Conservation (phyloP, 2,329 filamentous ascomycete species). For the Thelonectria olida region DNA sequence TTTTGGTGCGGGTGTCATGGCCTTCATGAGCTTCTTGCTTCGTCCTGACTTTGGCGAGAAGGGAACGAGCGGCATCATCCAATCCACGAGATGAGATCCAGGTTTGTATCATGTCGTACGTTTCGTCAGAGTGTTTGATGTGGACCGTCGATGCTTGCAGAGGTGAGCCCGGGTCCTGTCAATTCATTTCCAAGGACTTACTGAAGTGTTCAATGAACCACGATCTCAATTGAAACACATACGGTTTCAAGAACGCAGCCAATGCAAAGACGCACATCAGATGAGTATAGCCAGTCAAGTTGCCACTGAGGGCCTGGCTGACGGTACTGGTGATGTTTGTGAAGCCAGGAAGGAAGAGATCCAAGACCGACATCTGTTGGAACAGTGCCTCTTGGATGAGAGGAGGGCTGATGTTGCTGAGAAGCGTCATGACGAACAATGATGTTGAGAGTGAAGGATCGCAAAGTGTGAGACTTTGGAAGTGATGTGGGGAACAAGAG, state of each 20-base stretch:
- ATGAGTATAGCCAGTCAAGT: constrained; percentile 16
- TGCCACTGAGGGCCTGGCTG: constrained; percentile 13
- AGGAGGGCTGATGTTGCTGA: constrained; percentile 17
- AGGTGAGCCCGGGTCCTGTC: background rate
- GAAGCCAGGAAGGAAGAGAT: constrained; percentile 19
- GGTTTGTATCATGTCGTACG: background rate
- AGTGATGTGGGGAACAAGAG: constrained; percentile 2
- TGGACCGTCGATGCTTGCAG: constrained; percentile 18
- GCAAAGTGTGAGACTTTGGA: background rate
- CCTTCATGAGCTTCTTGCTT: background rate
- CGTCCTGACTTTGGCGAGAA: background rate
- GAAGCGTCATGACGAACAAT: constrained; percentile 9
- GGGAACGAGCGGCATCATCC: background rate
- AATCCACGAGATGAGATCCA: constrained; percentile 4
- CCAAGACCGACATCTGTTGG: constrained; percentile 16
- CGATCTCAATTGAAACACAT: constrained; percentile 7
- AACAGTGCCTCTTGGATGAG: constrained; percentile 14
- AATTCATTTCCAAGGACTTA: constrained; percentile 4
- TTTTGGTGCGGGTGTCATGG: constrained; percentile 7
- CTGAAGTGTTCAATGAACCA: constrained; percentile 20
- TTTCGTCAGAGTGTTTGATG: constrained; percentile 1
- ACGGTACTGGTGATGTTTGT: constrained; percentile 15
- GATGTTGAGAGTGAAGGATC: background rate
- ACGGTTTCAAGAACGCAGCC: constrained; percentile 12
- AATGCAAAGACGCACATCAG: constrained; percentile 21